These are phyloP conservation scores for Kwoniella newhampshirensis DNA, from an alignment of 768 basidiomycete species.

Conservation along the genomic window DNA sequence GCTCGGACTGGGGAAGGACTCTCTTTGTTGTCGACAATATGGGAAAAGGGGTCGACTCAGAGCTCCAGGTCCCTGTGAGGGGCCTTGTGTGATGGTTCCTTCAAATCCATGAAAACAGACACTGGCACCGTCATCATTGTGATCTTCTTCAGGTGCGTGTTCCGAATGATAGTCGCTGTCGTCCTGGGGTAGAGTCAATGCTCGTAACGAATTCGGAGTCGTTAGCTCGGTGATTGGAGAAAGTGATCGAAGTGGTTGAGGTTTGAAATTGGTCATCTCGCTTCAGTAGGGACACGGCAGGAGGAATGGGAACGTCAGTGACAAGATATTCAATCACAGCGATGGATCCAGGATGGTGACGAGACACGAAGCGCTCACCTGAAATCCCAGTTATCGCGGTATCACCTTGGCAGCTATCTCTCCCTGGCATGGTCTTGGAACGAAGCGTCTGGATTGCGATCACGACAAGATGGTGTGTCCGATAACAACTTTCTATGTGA, in stretches of 20 bases:
- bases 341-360: no score
- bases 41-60: not conserved
- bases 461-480: no score
- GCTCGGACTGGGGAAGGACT: constrained; percentile 5
- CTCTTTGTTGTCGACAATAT: not conserved
- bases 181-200: constrained; percentile 6
- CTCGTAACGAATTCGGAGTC: constrained; percentile 28
- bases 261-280: not conserved
- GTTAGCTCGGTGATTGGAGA: constrained; percentile 47
- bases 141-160: not conserved
- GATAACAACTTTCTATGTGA: no score
- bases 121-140: constrained; percentile 15
- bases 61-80: not conserved
- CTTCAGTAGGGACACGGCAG: constrained; percentile 2
- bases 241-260: constrained; percentile 19
- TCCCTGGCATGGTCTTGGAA: no score
- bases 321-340: no score
- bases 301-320: no score
- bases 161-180: constrained; percentile 14
- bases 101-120: constrained; percentile 12
- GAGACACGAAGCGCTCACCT: no score
- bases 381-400: no score
- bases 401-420: no score
- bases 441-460: no score
- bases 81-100: not conserved